Percentiles rank a stretch among this genome's conserved stretches.
Evolutionary conservation across 2,329 filamentous ascomycete genomes (phyloP).

Genomic region (Moelleriella libera): DNA sequence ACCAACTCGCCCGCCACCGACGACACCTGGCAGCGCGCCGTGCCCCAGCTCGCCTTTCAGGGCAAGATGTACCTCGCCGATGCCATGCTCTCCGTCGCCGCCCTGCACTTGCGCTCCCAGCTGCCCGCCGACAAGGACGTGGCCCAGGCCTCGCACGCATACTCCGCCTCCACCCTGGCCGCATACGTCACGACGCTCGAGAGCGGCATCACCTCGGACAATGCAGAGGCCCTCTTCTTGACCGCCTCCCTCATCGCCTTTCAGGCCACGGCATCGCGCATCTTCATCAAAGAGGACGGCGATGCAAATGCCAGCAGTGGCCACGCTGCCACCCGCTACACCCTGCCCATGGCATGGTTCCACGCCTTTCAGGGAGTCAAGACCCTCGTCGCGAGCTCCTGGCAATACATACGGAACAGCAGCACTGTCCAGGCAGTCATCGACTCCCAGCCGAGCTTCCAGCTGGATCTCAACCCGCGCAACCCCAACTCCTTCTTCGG

Average conservation of each 20-base stretch:
- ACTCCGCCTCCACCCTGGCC: conserved; percentile 48
- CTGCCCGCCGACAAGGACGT: conserved; percentile 43
- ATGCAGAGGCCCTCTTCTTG: conserved; percentile 49
- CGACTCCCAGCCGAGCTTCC: conserved; percentile 47
- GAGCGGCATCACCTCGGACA: conserved; percentile 40
- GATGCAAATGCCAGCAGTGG: conserved; percentile 12
- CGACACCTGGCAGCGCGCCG: conserved; percentile 43
- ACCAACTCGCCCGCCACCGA: conserved; percentile 35
- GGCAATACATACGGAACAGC: conserved; percentile 48
- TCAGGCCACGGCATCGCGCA: conserved; percentile 47
- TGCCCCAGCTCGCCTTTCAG: conserved; percentile 47
- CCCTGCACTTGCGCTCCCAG: conserved; percentile 44
- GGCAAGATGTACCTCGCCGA: conserved; percentile 46
- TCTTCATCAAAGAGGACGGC: conserved; percentile 44
- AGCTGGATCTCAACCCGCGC: conserved; percentile 40
- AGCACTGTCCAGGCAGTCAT: conserved; percentile 45
- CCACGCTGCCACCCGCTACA: conserved; percentile 31
- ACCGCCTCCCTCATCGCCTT: conserved; percentile 52
- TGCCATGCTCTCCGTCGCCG: conserved; percentile 48
- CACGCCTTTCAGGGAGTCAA: conserved; percentile 56
- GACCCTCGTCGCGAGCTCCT: conserved; percentile 47
- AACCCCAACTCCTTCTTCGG: conserved; percentile 43
- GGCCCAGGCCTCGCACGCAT: conserved; percentile 48
- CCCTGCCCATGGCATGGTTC: conserved; percentile 49
- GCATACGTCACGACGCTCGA: conserved; percentile 44